phyloP scores from a whole-genome alignment of 164 flowering plant genomes.

The Cinnamomum chago region DNA sequence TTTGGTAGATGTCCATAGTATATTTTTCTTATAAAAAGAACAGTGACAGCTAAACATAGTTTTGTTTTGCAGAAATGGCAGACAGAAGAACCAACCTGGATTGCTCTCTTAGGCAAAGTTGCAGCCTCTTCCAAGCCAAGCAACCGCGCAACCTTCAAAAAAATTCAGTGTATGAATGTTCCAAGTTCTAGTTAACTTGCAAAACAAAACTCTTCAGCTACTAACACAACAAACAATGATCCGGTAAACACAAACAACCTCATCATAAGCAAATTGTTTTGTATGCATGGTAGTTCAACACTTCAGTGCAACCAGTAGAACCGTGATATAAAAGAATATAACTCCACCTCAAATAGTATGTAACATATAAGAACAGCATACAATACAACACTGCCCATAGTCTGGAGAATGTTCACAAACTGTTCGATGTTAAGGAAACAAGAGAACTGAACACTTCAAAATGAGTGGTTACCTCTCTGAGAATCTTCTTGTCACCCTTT shows the following conservation, averaged over 20 bases:
- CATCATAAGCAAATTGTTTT: not conserved
- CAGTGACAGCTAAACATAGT: not conserved
- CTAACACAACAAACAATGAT: too few relatives aligned
- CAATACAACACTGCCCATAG: not conserved
- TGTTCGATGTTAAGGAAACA: not conserved
- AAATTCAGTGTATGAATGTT: slow-evolving; percentile 10
- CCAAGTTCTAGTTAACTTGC: not conserved
- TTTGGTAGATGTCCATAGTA: not conserved
- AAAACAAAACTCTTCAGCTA: too few relatives aligned
- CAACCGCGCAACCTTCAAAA: slow-evolving; percentile 63
- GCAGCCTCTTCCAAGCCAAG: slow-evolving; percentile 72
- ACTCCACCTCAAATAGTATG: not conserved
- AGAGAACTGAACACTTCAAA: not conserved
- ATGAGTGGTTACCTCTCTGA: slow-evolving; percentile 66
- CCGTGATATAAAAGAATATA: not conserved
- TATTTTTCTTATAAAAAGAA: not conserved
- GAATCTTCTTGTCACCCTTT: slow-evolving; percentile 87
- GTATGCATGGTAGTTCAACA: too few relatives aligned
- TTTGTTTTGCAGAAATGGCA: not conserved
- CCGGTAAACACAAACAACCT: too few relatives aligned
- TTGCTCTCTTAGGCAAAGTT: slow-evolving; percentile 83
- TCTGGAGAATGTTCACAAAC: not conserved
- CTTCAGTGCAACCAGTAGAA: not conserved
- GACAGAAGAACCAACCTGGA: slow-evolving; percentile 51
- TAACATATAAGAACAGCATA: too few relatives aligned